A percentile compares a stretch with the other conserved stretches of the same genome.
Evolutionary conservation across 768 basidiomycete genomes (phyloP).

Genomic region (Porphyrellus cyaneotinctus): DNA sequence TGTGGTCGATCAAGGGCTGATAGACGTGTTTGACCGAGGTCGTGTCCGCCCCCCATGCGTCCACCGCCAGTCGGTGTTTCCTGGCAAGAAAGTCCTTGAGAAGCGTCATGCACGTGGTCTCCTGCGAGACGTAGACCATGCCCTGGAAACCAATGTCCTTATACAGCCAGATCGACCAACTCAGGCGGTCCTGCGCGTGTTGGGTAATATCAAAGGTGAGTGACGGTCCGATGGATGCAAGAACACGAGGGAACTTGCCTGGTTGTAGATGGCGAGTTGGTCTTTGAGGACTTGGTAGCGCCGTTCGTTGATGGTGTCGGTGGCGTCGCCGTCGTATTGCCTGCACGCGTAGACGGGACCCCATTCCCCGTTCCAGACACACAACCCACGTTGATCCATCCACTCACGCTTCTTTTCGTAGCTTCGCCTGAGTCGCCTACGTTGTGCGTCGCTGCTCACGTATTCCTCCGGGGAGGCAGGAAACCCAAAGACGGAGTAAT

Average conservation of each 20-base stretch:
- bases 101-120: constrained; percentile 68
- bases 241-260: constrained; percentile 18
- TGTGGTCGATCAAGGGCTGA: constrained; percentile 59
- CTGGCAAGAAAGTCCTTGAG: constrained; percentile 67
- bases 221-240: background rate
- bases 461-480: constrained; percentile 56
- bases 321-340: constrained; percentile 54
- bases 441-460: constrained; percentile 49
- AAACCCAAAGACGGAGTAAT: constrained; percentile 56
- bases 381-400: constrained; percentile 64
- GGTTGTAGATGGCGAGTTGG: constrained; percentile 68
- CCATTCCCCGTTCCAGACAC: constrained; percentile 81
- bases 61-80: constrained; percentile 73
- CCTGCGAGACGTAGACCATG: constrained; percentile 69
- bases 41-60: constrained; percentile 76
- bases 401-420: constrained; percentile 74
- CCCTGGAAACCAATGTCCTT: constrained; percentile 87
- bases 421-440: constrained; percentile 45
- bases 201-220: background rate
- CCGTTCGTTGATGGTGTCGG: constrained; percentile 60
- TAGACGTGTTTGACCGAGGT: constrained; percentile 53
- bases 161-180: constrained; percentile 88
- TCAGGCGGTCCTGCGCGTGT: constrained; percentile 49
- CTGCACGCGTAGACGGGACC: constrained; percentile 75
- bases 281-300: constrained; percentile 67